A percentile compares a stretch with the other conserved stretches of the same genome.
Evolutionary conservation across 257 asterid genomes (phyloP).

Genomic region (Ligustrum vulgare): DNA sequence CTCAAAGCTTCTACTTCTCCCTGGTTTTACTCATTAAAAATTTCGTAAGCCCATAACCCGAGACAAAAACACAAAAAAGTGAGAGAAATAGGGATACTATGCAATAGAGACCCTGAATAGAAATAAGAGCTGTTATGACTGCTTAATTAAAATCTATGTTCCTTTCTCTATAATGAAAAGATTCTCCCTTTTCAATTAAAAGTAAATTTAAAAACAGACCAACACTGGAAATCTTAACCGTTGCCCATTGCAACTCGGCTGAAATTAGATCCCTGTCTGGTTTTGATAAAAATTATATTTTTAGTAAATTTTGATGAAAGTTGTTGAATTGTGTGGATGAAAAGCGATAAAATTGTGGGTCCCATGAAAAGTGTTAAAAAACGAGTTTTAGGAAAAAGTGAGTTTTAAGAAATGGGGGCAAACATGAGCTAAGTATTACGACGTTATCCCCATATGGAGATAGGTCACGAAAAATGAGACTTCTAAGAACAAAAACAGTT

Average conservation of each 20-base stretch:
- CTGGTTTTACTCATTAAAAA: constrained; percentile 43
- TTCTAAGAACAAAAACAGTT: background rate
- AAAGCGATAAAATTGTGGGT: too few relatives aligned
- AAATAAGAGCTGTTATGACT: background rate
- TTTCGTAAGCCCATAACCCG: constrained; percentile 5
- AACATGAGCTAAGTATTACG: background rate
- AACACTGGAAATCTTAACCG: background rate
- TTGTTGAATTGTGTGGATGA: too few relatives aligned
- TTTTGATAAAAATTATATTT: too few relatives aligned
- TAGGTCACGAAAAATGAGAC: background rate
- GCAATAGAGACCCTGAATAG: background rate
- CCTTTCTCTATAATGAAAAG: constrained; percentile 5
- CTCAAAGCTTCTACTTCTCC: constrained; percentile 33
- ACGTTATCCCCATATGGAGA: background rate
- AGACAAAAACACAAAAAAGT: constrained; percentile 5
- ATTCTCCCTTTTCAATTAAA: background rate
- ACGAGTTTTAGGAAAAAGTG: too few relatives aligned
- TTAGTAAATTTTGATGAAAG: too few relatives aligned
- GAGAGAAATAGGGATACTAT: constrained; percentile 12
- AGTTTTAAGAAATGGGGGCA: too few relatives aligned
- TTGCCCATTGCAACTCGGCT: background rate
- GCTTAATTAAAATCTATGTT: constrained; percentile 1
- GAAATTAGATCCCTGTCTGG: background rate
- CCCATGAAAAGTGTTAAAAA: too few relatives aligned
- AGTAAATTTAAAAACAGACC: constrained; percentile 11